phyloP scores from a whole-genome alignment of 2,329 filamentous ascomycete species.

The Aspergillus transmontanensis region DNA sequence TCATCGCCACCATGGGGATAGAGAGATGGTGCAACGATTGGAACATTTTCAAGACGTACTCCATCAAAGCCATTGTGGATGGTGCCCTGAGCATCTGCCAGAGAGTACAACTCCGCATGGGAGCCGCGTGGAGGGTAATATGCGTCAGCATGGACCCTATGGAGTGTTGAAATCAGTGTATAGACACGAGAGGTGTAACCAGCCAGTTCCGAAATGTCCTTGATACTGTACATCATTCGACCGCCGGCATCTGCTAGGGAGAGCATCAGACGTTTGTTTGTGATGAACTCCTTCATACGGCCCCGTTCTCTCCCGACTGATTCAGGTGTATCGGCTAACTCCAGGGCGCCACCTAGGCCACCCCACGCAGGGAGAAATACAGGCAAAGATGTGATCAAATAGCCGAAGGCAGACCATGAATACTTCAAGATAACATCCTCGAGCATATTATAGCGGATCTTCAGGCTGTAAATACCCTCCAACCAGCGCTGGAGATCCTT shows the following conservation, averaged over 20 bases:
- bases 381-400: constrained; percentile 87
- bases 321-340: constrained; percentile 55
- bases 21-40: constrained; percentile 83
- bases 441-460: constrained; percentile 97
- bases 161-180: constrained; percentile 89
- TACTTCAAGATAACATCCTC: constrained; percentile 99
- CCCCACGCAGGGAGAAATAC: constrained; percentile 95
- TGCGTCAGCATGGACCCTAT: constrained; percentile 87
- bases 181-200: constrained; percentile 97
- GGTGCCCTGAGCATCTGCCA: constrained; percentile 90
- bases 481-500: constrained; percentile 93
- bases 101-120: constrained; percentile 79
- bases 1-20: constrained; percentile 92
- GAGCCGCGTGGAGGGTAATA: constrained; percentile 71
- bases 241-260: constrained; percentile 94
- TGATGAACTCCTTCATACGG: constrained; percentile 98
- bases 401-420: constrained; percentile 97
- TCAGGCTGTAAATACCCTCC: constrained; percentile 97
- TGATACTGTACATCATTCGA: constrained; percentile 99
- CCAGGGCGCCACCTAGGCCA: constrained; percentile 72
- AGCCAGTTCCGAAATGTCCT: constrained; percentile 92
- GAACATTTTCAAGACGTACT: constrained; percentile 88
- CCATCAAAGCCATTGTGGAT: constrained; percentile 94
- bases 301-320: constrained; percentile 65
- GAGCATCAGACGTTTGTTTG: constrained; percentile 97